Evolutionary conservation across 176 grass and related monocot genomes (phyloP).

Genomic region (Phragmites australis): DNA sequence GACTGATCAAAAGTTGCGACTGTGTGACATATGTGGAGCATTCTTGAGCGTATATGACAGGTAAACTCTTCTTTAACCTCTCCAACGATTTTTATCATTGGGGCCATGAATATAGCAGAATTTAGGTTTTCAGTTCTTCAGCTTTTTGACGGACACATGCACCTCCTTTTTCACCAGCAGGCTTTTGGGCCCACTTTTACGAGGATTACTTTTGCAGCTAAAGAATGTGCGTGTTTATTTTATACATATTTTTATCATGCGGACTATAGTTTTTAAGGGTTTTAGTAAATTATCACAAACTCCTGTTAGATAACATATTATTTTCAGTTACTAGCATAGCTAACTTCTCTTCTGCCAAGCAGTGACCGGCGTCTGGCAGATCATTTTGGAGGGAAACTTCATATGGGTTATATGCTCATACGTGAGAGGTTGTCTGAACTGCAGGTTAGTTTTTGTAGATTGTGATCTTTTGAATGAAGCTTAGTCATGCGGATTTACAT

Average conservation of each 20-base stretch:
- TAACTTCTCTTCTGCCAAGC: constrained; percentile 39
- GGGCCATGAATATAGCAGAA: constrained; percentile 35
- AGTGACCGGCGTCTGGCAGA: constrained; percentile 96
- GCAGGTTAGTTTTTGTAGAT: constrained; percentile 46
- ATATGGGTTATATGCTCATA: constrained; percentile 92
- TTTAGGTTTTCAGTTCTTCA: constrained; percentile 50
- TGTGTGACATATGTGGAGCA: constrained; percentile 98
- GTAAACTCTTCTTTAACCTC: constrained; percentile 41
- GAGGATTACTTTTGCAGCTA: constrained; percentile 91
- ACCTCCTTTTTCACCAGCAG: constrained; percentile 75
- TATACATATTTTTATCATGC: constrained; percentile 42
- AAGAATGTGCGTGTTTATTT: constrained; percentile 81
- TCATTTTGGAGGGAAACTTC: constrained; percentile 99
- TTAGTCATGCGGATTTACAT: constrained; percentile 20
- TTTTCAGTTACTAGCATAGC: not conserved
- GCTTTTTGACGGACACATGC: constrained; percentile 63
- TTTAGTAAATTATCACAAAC: constrained; percentile 25
- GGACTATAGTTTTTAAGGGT: constrained; percentile 34
- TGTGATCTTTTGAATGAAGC: constrained; percentile 7
- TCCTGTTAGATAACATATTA: not conserved
- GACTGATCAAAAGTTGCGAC: constrained; percentile 96
- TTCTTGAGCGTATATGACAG: constrained; percentile 92
- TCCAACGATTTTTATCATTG: constrained; percentile 12
- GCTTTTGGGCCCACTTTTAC: constrained; percentile 81
- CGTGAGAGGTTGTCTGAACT: constrained; percentile 82